A percentile compares a stretch with the other conserved stretches of the same genome.
These are phyloP conservation scores for Phaffomyces antillensis DNA, from an alignment of 805 yeast species.

Conservation along the genomic window DNA sequence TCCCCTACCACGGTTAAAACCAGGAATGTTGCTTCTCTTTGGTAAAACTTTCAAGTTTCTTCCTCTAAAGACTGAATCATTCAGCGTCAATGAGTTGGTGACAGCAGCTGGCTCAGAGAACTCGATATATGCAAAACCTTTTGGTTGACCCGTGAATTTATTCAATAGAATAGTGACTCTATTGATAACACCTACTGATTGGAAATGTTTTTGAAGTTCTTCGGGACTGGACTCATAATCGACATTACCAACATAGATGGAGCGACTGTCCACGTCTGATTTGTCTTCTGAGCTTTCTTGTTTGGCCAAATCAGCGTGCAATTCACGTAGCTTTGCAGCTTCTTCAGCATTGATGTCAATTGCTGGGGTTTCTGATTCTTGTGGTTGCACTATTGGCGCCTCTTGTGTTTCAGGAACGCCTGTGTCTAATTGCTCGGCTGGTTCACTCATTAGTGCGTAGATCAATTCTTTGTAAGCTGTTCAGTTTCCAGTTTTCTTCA, in stretches of 20 bases:
- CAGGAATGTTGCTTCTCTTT: slow-evolving; percentile 80
- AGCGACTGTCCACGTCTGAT: slow-evolving; percentile 67
- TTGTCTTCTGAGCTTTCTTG: slow-evolving; percentile 41
- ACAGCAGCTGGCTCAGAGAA: slow-evolving; percentile 65
- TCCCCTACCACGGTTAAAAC: slow-evolving; percentile 43
- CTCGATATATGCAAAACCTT: slow-evolving; percentile 84
- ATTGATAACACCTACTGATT: slow-evolving; percentile 62
- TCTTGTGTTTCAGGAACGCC: background rate
- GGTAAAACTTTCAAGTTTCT: slow-evolving; percentile 67
- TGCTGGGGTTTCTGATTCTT: background rate
- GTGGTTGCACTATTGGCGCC: slow-evolving; percentile 1
- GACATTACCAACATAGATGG: slow-evolving; percentile 78
- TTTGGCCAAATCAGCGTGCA: slow-evolving; percentile 43
- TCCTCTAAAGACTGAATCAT: slow-evolving; percentile 61
- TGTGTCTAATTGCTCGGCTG: slow-evolving; percentile 4
- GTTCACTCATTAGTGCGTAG: slow-evolving; percentile 6
- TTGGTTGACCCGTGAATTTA: slow-evolving; percentile 72
- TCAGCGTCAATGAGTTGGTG: slow-evolving; percentile 53
- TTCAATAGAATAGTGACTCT: slow-evolving; percentile 74
- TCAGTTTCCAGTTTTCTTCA: background rate
- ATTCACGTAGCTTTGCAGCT: slow-evolving; percentile 51
- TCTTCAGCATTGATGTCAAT: slow-evolving; percentile 36
- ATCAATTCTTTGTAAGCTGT: background rate
- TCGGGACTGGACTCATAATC: slow-evolving; percentile 75
- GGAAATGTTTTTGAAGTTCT: slow-evolving; percentile 70